phyloP scores from a whole-genome alignment of 371 early-diverging fungal species.

The Dinochytrium kinnereticum region DNA sequence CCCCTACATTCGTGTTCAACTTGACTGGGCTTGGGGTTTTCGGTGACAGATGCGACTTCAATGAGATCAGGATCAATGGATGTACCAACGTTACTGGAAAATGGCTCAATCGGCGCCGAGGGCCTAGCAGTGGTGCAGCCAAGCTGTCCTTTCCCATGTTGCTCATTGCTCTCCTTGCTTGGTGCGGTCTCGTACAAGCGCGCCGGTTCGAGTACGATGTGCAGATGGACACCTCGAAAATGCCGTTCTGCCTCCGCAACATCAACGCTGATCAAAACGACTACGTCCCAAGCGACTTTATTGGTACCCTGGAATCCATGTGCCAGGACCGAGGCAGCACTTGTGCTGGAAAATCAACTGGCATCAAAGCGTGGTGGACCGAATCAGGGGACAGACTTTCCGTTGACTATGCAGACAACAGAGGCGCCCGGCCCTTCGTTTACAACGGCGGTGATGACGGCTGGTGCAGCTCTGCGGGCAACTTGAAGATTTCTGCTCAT shows the following conservation, averaged over 20 bases:
- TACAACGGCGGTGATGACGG: no score
- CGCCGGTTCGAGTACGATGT: not conserved
- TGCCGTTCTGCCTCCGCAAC: slow-evolving; percentile 13
- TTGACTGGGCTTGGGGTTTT: not conserved
- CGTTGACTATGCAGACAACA: not conserved
- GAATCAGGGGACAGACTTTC: not conserved
- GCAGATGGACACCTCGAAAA: not conserved
- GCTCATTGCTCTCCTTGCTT: not conserved
- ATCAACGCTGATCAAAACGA: not conserved
- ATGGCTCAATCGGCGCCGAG: slow-evolving; percentile 1
- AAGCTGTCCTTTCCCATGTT: not conserved
- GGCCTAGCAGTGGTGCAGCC: not conserved
- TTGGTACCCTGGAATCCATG: not conserved
- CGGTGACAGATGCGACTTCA: not conserved
- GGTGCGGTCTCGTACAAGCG: not conserved
- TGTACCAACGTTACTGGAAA: slow-evolving; percentile 8
- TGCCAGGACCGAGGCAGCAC: not conserved
- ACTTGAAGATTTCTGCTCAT: not conserved
- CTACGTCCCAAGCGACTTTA: not conserved
- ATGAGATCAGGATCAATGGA: not conserved
- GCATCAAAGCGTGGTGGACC: not conserved
- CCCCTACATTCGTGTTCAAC: not conserved
- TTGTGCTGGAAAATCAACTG: not conserved
- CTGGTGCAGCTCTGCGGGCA: not conserved
- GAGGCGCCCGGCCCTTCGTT: no score